Base-by-base conservation (phyloP, 2,329 filamentous ascomycete species). In the Lizonia empirigonia region DNA sequence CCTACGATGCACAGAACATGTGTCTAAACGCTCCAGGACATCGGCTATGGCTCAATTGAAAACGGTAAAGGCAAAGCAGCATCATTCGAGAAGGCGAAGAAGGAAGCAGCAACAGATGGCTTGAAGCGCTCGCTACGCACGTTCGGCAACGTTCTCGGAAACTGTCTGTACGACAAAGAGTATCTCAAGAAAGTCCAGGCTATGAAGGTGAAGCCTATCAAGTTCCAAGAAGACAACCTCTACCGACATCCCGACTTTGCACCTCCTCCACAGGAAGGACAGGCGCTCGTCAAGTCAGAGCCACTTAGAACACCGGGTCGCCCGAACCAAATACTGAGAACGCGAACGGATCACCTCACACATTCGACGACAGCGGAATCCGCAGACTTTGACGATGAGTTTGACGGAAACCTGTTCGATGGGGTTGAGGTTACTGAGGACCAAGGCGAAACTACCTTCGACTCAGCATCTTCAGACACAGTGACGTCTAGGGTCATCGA, bases 1-100 rank as follows among this genome's bases (percentile, higher is more conserved):
- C 1, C 7, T 22, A 18, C 4, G 13, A 30, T 20, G 9, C 7
- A 34, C 12, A 15, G 19, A 13, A 24, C 7, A 32, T 15, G 23
- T 12, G 23, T 9, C 10, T n/a, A 3, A 5, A 19, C 7, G 22
- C 7, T 15, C 44, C 49, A 84, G 82, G 94, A 99, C 69, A 88
- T 97, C 56, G 94, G 94, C 22, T 99, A 99, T 68, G 94, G 94
- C 7, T 90, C 94, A 61, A 96, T 96, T 63, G 93, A 97, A 73
- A 99, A 99, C 68, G 91, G 88, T 73, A 95, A 93, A 75, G 89
- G 90, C 48, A 99, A 99, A 76, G 93, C 92, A 3, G 88, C 90
- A 42, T 94, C 93, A 0, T 99, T 97, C 67, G 94, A 99, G 72
- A 99, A 99, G 76, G 92, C 94, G 1, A 99, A 97, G 78, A 99